Evolutionary conservation across 2,329 filamentous ascomycete genomes (phyloP).

Genomic region (Ascochyta pisi): DNA sequence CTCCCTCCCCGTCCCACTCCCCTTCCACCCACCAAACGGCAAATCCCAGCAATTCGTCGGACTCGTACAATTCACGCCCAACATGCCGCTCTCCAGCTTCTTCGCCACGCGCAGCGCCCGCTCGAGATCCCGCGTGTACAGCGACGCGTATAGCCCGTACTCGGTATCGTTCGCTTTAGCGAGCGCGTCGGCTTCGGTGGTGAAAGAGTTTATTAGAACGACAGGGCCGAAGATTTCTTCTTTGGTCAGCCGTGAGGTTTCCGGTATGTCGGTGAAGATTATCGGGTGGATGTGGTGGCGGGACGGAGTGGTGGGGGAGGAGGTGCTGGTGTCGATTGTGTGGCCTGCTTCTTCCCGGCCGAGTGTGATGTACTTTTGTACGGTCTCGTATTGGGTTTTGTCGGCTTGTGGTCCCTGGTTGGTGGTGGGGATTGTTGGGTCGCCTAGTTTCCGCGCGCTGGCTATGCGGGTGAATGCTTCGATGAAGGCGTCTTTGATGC

Average conservation of each 20-base stretch:
- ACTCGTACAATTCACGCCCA: conserved; percentile 48
- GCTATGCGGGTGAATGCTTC: conserved; percentile 27
- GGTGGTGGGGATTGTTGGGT: conserved; percentile 22
- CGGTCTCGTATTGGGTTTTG: conserved; percentile 28
- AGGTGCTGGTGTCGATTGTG: conserved; percentile 40
- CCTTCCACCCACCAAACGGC: conserved; percentile 39
- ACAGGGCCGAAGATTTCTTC: conserved; percentile 52
- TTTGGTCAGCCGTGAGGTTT: conserved; percentile 47
- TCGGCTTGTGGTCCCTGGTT: conserved; percentile 38
- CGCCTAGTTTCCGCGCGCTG: conserved; percentile 25
- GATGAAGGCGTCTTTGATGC: conserved; percentile 51
- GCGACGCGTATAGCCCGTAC: conserved; percentile 47
- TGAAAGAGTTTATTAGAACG: conserved; percentile 47
- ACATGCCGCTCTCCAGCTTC: conserved; percentile 46
- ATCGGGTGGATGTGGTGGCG: conserved; percentile 54
- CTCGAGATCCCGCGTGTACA: conserved; percentile 45
- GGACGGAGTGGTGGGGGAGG: conserved; percentile 23
- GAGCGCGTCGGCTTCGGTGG: conserved; percentile 46
- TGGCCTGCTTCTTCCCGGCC: conserved; percentile 52
- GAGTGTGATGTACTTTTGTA: conserved; percentile 38
- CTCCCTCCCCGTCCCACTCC: conserved; percentile 36
- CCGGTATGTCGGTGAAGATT: conserved; percentile 55
- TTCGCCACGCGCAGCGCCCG: conserved; percentile 46
- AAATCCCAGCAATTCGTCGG: conserved; percentile 33
- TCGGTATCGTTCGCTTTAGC: conserved; percentile 48